These are phyloP conservation scores for Abelmoschus esculentus DNA, from an alignment of 345 rosid genomes.

Conservation along the genomic window DNA sequence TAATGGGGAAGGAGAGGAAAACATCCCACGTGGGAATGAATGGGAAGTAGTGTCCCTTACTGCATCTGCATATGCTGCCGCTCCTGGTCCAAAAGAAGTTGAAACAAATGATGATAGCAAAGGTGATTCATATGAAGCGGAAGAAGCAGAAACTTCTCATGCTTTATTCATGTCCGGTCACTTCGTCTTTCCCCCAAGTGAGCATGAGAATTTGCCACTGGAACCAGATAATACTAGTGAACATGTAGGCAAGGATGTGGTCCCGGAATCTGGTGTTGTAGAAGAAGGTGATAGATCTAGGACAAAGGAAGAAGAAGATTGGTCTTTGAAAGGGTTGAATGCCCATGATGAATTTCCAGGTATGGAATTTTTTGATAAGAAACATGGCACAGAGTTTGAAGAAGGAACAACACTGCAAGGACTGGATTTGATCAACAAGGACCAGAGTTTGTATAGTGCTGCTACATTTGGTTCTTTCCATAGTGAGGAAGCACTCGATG, in stretches of 20 bases:
- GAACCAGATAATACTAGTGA: conserved; percentile 31
- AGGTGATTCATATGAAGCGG: conserved; percentile 25
- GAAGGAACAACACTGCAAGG: conserved; percentile 27
- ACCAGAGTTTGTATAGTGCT: conserved; percentile 42
- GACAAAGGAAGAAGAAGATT: conserved; percentile 44
- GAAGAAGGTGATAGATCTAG: conserved; percentile 37
- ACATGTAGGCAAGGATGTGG: conserved; percentile 31
- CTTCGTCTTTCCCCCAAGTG: conserved; percentile 67
- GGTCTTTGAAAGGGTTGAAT: conserved; percentile 44
- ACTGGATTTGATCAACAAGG: conserved; percentile 29
- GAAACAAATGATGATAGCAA: conserved; percentile 32
- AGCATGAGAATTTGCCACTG: conserved; percentile 56
- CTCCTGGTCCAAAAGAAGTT: conserved; percentile 61
- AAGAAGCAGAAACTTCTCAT: conserved; percentile 48
- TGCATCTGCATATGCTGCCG: conserved; percentile 86
- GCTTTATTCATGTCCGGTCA: conserved; percentile 71
- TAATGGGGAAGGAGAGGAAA: conserved; percentile 40
- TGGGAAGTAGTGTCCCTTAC: conserved; percentile 97
- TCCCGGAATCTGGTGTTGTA: conserved; percentile 23
- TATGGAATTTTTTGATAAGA: conserved; percentile 36
- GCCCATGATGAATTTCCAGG: conserved; percentile 51
- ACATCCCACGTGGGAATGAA: conserved; percentile 51
- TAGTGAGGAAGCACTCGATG: conserved; percentile 37
- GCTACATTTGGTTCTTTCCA: conserved; percentile 43
- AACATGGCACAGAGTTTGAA: conserved; percentile 31